Percentiles rank a stretch among this genome's conserved stretches.
Conservation (phyloP, 805 yeast genomes). For the Hagleromyces aurorensis region DNA sequence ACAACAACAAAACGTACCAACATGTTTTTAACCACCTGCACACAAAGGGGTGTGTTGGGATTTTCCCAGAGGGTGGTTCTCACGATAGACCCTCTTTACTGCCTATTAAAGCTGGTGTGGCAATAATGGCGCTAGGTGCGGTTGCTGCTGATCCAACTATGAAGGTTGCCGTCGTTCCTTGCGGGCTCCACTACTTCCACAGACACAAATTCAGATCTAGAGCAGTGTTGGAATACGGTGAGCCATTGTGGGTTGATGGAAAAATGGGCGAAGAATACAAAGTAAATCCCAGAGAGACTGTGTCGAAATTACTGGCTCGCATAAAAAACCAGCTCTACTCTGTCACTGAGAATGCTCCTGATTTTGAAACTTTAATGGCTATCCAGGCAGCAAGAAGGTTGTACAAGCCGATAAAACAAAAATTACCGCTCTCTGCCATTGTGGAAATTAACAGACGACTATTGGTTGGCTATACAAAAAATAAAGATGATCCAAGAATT, state of each 20-base stretch:
- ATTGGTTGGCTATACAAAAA: slow-evolving; percentile 73
- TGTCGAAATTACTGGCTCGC: slow-evolving; percentile 59
- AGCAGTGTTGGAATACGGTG: slow-evolving; percentile 88
- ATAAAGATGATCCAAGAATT: slow-evolving; percentile 64
- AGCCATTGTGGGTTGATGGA: slow-evolving; percentile 62
- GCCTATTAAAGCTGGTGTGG: slow-evolving; percentile 95
- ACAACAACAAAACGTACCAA: slow-evolving; percentile 74
- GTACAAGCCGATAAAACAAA: slow-evolving; percentile 56
- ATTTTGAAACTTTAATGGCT: slow-evolving; percentile 87
- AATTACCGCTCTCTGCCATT: slow-evolving; percentile 66
- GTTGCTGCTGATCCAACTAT: slow-evolving; percentile 67
- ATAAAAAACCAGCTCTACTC: slow-evolving; percentile 71
- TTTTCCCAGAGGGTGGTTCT: slow-evolving; percentile 97
- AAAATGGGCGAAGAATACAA: slow-evolving; percentile 58
- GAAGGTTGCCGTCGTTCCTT: slow-evolving; percentile 80
- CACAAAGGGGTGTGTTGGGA: slow-evolving; percentile 73
- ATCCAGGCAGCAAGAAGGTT: slow-evolving; percentile 89
- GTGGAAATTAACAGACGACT: slow-evolving; percentile 86
- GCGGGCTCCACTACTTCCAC: slow-evolving; percentile 94
- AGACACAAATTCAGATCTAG: slow-evolving; percentile 90
- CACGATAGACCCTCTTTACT: slow-evolving; percentile 87
- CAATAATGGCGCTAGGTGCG: slow-evolving; percentile 95
- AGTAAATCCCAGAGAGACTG: slow-evolving; percentile 65
- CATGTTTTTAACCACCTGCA: slow-evolving; percentile 77
- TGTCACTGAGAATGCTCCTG: slow-evolving; percentile 91